Evolutionary conservation across 345 rosid species (phyloP), one percentile per base, ranked within the genome.

Genomic region (Acer saccharum): DNA sequence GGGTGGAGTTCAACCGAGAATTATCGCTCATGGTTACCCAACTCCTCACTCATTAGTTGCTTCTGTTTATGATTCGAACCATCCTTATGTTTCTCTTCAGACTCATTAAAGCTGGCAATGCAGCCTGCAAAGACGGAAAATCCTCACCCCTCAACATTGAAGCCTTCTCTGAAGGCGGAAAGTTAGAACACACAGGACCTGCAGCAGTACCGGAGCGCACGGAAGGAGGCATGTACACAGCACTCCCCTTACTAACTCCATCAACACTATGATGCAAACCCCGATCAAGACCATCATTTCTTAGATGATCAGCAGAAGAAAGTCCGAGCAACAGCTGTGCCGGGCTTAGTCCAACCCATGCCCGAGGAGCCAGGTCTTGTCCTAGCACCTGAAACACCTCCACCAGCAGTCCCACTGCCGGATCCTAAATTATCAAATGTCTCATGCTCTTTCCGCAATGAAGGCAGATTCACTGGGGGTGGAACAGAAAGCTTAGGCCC

Each of bases 391-490:
- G 93, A 72, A 46, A 86, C 81, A 29, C 93, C 97, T 52, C 95
- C 93, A 55, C 88, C 93, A 44, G 93, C 84, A 65, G 84, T 81
- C 65, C 91, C 89, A 44, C 89, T 85, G n/a, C 90, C 83, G 0
- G 90, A 72, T 66, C 95, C 95, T 79, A 85, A 78, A 0, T 91
- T 81, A 88, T 97, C 99, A 75, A 90, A 90, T 68, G 89, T 76
- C 83, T 90, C 98, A 68, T 92, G 98, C 84, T 97, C 99, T 77
- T 93, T 96, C 72, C 98, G 80, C 85, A 94, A 78, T 0, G 98
- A 94, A 0, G 99, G 99, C 76, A 97, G 84, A 87, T 97, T 97
- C 98, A 97, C 79, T 87, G 99, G 99, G 92, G 97, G 98, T 83
- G 99, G 99, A 82, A 96, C 95, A 72, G 98, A 92, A 85, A 96